Conservation (phyloP, 768 basidiomycete species). For the Lactarius sp. region DNA sequence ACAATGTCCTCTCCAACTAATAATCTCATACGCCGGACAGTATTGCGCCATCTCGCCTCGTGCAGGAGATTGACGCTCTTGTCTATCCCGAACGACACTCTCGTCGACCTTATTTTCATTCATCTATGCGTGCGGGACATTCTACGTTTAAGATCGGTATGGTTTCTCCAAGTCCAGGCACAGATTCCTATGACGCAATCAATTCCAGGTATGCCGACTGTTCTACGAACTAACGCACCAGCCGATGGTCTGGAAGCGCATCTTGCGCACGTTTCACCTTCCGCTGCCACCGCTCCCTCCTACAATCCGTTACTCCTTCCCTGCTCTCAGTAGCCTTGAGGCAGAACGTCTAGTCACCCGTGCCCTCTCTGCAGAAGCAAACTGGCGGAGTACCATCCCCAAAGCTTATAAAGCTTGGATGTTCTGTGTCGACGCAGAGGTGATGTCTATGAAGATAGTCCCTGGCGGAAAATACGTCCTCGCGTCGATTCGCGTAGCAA, state of each 20-base stretch:
- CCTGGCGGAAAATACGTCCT: slow-evolving; percentile 25
- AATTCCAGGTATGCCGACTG: slow-evolving; percentile 16
- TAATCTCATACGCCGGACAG: slow-evolving; percentile 17
- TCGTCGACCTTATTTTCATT: slow-evolving; percentile 23
- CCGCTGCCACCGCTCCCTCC: slow-evolving; percentile 25
- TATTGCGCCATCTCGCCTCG: not conserved
- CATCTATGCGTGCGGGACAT: slow-evolving; percentile 25
- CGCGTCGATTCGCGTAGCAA: slow-evolving; percentile 17
- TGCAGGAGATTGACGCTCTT: slow-evolving; percentile 1
- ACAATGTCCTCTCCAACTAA: slow-evolving; percentile 6
- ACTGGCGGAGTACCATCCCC: slow-evolving; percentile 25
- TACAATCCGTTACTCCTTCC: slow-evolving; percentile 20
- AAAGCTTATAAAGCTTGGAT: slow-evolving; percentile 17
- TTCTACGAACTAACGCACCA: slow-evolving; percentile 25
- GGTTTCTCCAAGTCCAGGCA: not conserved
- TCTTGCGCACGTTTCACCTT: slow-evolving; percentile 22
- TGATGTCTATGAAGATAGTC: slow-evolving; percentile 25
- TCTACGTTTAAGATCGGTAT: slow-evolving; percentile 23
- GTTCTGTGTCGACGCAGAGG: slow-evolving; percentile 14
- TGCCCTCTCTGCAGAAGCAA: slow-evolving; percentile 23
- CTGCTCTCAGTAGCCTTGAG: slow-evolving; percentile 22
- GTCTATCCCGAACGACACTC: slow-evolving; percentile 20
- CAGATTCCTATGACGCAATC: not conserved
- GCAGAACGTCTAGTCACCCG: slow-evolving; percentile 24
- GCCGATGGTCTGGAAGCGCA: slow-evolving; percentile 25